Evolutionary conservation across 306 rosid genomes (phyloP).

Genomic region (Trifolium dubium): DNA sequence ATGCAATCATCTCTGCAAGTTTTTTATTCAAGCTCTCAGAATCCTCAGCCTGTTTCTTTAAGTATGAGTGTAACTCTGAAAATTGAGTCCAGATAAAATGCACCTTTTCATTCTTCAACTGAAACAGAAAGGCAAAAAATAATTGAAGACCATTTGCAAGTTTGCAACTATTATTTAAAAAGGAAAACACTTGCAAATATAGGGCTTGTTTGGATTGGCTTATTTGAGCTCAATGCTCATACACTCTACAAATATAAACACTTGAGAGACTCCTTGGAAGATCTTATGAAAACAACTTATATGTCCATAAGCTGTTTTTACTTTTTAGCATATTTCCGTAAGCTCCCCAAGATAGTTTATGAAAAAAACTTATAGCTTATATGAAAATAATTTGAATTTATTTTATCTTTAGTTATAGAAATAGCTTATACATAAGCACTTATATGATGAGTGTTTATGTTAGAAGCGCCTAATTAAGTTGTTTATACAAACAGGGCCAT

Average conservation of each 20-base stretch:
- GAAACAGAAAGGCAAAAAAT: constrained; percentile 45
- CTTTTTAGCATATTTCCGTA: background rate
- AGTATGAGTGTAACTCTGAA: constrained; percentile 76
- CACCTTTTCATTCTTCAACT: constrained; percentile 84
- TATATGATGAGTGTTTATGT: background rate
- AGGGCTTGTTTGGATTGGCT: background rate
- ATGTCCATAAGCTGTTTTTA: background rate
- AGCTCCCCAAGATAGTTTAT: background rate
- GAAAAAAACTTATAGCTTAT: background rate
- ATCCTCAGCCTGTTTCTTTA: constrained; percentile 79
- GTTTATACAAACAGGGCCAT: background rate
- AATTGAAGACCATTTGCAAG: constrained; percentile 26
- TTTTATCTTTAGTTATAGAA: background rate
- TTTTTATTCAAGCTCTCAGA: constrained; percentile 69
- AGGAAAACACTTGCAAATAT: constrained; percentile 1
- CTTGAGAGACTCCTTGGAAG: constrained; percentile 1
- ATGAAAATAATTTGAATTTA: background rate
- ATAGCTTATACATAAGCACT: background rate
- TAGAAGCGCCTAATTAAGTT: background rate
- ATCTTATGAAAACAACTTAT: background rate
- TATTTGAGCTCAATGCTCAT: background rate
- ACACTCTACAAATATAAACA: background rate
- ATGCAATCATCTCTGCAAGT: constrained; percentile 83
- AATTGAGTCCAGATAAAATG: constrained; percentile 95
- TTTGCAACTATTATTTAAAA: constrained; percentile 3